These are phyloP conservation scores for Microdochium bolleyi DNA, from an alignment of 2,329 filamentous ascomycete genomes.

Conservation along the genomic window DNA sequence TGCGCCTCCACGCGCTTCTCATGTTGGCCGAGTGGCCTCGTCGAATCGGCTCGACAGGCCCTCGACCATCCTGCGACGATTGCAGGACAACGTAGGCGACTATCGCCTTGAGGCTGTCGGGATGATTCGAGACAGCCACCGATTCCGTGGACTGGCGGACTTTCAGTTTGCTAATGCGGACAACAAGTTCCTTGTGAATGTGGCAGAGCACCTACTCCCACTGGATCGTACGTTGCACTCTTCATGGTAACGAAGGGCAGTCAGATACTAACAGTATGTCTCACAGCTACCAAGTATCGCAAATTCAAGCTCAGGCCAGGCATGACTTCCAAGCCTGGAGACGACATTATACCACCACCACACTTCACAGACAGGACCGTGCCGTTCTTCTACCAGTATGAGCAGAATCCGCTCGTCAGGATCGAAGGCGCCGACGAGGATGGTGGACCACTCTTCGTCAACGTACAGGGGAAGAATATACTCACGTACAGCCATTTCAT, in stretches of 20 bases:
- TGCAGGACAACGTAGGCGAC: constrained; percentile 61
- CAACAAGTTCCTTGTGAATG: constrained; percentile 61
- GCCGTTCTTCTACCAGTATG: constrained; percentile 74
- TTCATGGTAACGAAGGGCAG: background rate
- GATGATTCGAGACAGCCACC: constrained; percentile 69
- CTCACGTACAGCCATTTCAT: constrained; percentile 49
- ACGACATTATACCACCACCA: constrained; percentile 72
- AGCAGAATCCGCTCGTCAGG: constrained; percentile 74
- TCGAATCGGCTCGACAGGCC: constrained; percentile 44
- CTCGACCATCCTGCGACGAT: constrained; percentile 46
- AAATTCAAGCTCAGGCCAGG: constrained; percentile 60
- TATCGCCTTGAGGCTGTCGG: constrained; percentile 67
- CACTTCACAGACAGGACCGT: constrained; percentile 67
- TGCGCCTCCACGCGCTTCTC: constrained; percentile 7
- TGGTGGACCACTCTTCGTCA: constrained; percentile 45
- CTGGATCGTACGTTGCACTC: constrained; percentile 51
- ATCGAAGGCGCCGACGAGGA: constrained; percentile 47
- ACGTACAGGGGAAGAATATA: constrained; percentile 47
- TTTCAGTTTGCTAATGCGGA: constrained; percentile 71
- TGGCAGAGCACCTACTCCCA: constrained; percentile 63
- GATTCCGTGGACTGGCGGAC: constrained; percentile 79
- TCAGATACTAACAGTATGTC: background rate
- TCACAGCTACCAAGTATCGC: constrained; percentile 41
- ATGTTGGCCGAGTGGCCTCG: constrained; percentile 26
- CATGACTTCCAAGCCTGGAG: constrained; percentile 48